Conservation (phyloP, 768 basidiomycete genomes). For the Gloeostereum incarnatum region DNA sequence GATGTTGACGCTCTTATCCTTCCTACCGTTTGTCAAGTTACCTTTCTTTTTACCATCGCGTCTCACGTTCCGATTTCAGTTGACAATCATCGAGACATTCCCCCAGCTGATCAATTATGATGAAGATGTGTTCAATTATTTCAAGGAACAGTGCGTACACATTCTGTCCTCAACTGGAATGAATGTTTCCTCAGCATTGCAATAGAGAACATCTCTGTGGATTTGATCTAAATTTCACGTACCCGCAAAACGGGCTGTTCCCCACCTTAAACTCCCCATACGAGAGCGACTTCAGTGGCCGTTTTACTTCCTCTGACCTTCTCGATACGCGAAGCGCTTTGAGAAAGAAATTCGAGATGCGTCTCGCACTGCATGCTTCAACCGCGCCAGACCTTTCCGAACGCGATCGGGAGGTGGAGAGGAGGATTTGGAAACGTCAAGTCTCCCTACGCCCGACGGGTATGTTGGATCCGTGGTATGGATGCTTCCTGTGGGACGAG, state of each 20-base stretch:
- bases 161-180: constrained; percentile 18
- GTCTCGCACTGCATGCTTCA: too few species aligned
- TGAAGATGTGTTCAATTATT: constrained; percentile 31
- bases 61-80: constrained; percentile 10
- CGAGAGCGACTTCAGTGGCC: constrained; percentile 3
- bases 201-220: constrained; percentile 35
- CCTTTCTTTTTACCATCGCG: neutral
- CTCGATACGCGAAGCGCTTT: too few species aligned
- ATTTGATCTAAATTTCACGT: constrained; percentile 37
- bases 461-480: constrained; percentile 26
- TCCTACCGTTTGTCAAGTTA: neutral
- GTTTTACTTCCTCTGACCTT: constrained; percentile 3
- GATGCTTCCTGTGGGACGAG: constrained; percentile 39
- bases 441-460: constrained; percentile 24
- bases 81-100: constrained; percentile 34
- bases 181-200: neutral
- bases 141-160: constrained; percentile 33
- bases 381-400: too few species aligned
- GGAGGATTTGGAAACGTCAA: too few species aligned
- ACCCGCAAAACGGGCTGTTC: constrained; percentile 32
- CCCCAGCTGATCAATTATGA: constrained; percentile 48
- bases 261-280: constrained; percentile 10
- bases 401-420: constrained; percentile 5
- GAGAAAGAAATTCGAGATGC: too few species aligned
- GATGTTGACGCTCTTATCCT: neutral